Evolutionary conservation across 2,329 filamentous ascomycete species (phyloP).

Genomic region (Diaporthe humulicola): DNA sequence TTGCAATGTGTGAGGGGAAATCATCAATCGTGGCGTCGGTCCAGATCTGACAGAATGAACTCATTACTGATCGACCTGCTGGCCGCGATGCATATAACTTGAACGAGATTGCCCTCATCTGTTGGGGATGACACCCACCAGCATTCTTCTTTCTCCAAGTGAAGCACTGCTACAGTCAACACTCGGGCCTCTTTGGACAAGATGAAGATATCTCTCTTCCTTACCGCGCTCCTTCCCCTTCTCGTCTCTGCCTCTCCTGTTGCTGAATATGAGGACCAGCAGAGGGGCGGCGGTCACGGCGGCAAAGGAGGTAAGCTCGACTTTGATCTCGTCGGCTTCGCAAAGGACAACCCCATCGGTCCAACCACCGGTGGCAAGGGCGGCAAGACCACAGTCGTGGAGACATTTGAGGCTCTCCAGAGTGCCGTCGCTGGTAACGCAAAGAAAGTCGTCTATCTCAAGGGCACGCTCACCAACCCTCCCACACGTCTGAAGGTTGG

Average conservation of each 20-base stretch:
- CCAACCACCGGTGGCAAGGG: constrained; percentile 1
- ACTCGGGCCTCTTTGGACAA: neutral
- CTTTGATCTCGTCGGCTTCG: constrained; percentile 9
- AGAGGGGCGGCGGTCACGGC: neutral
- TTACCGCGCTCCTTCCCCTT: neutral
- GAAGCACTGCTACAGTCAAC: neutral
- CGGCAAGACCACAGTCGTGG: neutral
- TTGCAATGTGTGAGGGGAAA: neutral
- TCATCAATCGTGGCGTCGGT: constrained; percentile 1
- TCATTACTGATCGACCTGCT: neutral
- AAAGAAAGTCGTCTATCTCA: constrained; percentile 9
- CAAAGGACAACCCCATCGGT: constrained; percentile 15
- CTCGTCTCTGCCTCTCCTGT: neutral
- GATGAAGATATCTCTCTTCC: constrained; percentile 19
- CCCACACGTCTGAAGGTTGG: constrained; percentile 9
- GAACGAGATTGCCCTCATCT: neutral
- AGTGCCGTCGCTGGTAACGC: neutral
- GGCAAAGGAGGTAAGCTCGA: neutral
- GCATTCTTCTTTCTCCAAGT: neutral
- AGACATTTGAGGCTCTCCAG: constrained; percentile 7
- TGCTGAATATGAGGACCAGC: neutral
- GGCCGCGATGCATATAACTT: neutral
- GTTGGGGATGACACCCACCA: too few relatives aligned
- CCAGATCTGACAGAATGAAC: neutral
- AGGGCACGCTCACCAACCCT: constrained; percentile 9